These are phyloP conservation scores for Pythium grandisporangium DNA, from an alignment of 352 stramenopile genomes.

Conservation along the genomic window DNA sequence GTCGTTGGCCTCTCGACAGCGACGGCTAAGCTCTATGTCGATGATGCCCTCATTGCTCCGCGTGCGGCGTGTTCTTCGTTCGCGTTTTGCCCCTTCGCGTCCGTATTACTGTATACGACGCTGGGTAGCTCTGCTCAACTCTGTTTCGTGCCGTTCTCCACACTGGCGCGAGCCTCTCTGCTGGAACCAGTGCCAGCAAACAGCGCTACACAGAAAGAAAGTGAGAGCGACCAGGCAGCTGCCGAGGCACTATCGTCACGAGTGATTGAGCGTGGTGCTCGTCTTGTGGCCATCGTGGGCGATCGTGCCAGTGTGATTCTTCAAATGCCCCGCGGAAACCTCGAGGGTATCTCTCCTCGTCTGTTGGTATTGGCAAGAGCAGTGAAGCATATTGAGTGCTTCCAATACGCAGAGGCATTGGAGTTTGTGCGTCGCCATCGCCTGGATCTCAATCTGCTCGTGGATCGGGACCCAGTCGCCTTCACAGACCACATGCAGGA, in stretches of 20 bases:
- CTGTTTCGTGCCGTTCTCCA: constrained; percentile 30
- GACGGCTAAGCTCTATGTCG: constrained; percentile 42
- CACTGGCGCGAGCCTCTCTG: constrained; percentile 7
- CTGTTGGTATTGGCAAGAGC: constrained; percentile 47
- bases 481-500: constrained; percentile 28
- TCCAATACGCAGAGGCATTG: constrained; percentile 34
- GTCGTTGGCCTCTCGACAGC: constrained; percentile 28
- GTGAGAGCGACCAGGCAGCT: no score
- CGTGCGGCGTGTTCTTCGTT: constrained; percentile 57
- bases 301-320: constrained; percentile 50
- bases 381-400: constrained; percentile 24
- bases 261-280: constrained; percentile 51
- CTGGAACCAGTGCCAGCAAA: constrained; percentile 15
- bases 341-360: constrained; percentile 55
- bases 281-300: constrained; percentile 43
- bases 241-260: no score
- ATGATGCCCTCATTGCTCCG: constrained; percentile 20
- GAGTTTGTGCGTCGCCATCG: constrained; percentile 72
- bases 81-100: constrained; percentile 24
- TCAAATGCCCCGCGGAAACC: constrained; percentile 69
- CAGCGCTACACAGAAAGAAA: no score
- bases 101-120: constrained; percentile 53
- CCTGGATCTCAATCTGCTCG: constrained; percentile 68
- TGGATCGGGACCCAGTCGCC: constrained; percentile 36
- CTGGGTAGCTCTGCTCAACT: constrained; percentile 48